Evolutionary conservation across 108 stramenopile genomes (phyloP), one percentile per base, ranked within the genome.

Genomic region (Craspedostauros australis): DNA sequence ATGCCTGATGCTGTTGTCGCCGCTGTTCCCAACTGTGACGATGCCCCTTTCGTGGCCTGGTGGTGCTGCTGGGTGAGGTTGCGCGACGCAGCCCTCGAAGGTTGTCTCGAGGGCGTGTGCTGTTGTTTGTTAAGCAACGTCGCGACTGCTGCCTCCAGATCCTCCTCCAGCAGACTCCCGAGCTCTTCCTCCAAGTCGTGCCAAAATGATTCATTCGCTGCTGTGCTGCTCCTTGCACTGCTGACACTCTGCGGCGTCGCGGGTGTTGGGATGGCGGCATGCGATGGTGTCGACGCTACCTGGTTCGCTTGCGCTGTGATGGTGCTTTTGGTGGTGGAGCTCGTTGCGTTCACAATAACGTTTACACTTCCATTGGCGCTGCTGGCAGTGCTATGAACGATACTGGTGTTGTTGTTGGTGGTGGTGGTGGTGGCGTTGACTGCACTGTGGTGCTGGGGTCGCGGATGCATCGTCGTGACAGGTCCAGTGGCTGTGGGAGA

Each of bases 121-220:
- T 19, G 9, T 18, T 38, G 16, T 6, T 20, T 33, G 12, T 43
- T 42, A 37, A 61, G 44, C 31, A 91, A 47, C 20, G 85, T 76
- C 27, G 78, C 68, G 26, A 86, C 80, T 7, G 85, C 80, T n/a
- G 85, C 84, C 52, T 91, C 85, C 42, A 87, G 52, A 43, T 91
- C 89, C 66, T 91, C 89, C 60, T 91, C 85, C 45, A 86, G 54
- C 40, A 91, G 59, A 31, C 75, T 40, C 0, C 75, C 73, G 20
- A 79, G 57, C 57, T 79, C 82, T 33, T 67, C 84, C 51, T 86
- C 82, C 26, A 88, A 54, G 44, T 82, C 76, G 36, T 57, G 54
- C 23, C 74, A 66, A 39, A 79, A 45, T 11, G 25, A 36, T 4
- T 40, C 41, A 21, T 61, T 49, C 24, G 46, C 25, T 20, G 54